A percentile compares a stretch with the other conserved stretches of the same genome.
Evolutionary conservation across 2,329 filamentous ascomycete genomes (phyloP).

Genomic region (Claviceps sorghi): DNA sequence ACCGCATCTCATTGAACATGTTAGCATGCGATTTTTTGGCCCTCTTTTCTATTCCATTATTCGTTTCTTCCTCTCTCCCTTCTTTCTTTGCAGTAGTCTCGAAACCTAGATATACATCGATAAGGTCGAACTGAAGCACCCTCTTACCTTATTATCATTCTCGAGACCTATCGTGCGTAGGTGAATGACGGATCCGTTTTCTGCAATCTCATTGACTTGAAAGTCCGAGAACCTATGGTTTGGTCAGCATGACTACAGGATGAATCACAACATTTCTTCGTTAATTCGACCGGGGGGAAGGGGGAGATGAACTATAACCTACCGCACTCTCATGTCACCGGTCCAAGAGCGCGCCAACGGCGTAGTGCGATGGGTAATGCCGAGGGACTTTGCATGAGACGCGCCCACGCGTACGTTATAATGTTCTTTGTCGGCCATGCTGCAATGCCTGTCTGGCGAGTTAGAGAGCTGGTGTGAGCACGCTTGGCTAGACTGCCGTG

Average conservation of each 20-base stretch:
- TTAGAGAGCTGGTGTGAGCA: too few relatives aligned
- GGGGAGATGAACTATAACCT: conserved; percentile 3
- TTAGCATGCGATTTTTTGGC: neutral
- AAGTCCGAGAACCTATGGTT: conserved; percentile 71
- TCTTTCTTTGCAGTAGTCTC: neutral
- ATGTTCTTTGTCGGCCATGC: conserved; percentile 19
- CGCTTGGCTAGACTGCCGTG: neutral
- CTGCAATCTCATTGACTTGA: conserved; percentile 74
- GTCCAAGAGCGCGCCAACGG: conserved; percentile 23
- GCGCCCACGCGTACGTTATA: conserved; percentile 17
- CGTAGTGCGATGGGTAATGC: conserved; percentile 26
- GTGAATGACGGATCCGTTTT: conserved; percentile 62
- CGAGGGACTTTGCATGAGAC: conserved; percentile 21
- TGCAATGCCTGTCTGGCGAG: neutral
- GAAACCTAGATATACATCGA: neutral
- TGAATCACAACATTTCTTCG: neutral
- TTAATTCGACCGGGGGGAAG: neutral
- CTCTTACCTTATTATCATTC: conserved; percentile 7
- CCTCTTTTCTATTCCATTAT: neutral
- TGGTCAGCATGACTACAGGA: neutral
- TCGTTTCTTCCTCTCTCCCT: neutral
- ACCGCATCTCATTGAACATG: neutral
- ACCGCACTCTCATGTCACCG: conserved; percentile 26
- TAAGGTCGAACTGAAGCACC: neutral
- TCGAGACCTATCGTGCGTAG: conserved; percentile 34